A percentile compares a stretch with the other conserved stretches of the same genome.
Evolutionary conservation across 116 monocot genomes (phyloP).

Genomic region (Zostera marina): DNA sequence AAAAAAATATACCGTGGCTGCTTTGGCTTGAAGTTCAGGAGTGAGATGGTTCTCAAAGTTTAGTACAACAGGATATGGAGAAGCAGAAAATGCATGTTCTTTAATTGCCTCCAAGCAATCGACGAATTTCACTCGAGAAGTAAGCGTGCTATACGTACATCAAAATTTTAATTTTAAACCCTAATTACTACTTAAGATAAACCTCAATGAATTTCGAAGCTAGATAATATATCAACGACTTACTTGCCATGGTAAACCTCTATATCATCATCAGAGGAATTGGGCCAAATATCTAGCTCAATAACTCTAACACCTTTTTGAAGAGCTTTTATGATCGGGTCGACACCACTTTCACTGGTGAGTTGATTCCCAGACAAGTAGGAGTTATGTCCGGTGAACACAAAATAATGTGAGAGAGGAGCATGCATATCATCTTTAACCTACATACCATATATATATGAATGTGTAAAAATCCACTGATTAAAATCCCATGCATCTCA

Average conservation of each 20-base stretch:
- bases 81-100: conserved; percentile 51
- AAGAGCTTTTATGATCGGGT: conserved; percentile 52
- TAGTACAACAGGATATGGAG: conserved; percentile 59
- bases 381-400: conserved; percentile 69
- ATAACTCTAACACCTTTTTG: conserved; percentile 65
- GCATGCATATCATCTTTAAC: conserved; percentile 42
- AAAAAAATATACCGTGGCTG: conserved; percentile 34
- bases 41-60: conserved; percentile 80
- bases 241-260: conserved; percentile 58
- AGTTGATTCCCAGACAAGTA: conserved; percentile 73
- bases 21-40: conserved; percentile 73
- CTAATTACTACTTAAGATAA: too few relatives aligned
- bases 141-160: conserved; percentile 38
- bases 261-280: conserved; percentile 39
- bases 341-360: conserved; percentile 59
- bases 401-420: conserved; percentile 55
- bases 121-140: conserved; percentile 53
- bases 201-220: too few relatives aligned
- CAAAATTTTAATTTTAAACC: too few relatives aligned
- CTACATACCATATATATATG: background rate
- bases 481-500: too few relatives aligned
- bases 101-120: conserved; percentile 67
- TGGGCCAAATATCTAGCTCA: conserved; percentile 76
- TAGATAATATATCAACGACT: background rate
- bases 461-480: background rate